Conservation (phyloP, 192 early-diverging fungal species). For the Entomortierella chlamydospora region DNA sequence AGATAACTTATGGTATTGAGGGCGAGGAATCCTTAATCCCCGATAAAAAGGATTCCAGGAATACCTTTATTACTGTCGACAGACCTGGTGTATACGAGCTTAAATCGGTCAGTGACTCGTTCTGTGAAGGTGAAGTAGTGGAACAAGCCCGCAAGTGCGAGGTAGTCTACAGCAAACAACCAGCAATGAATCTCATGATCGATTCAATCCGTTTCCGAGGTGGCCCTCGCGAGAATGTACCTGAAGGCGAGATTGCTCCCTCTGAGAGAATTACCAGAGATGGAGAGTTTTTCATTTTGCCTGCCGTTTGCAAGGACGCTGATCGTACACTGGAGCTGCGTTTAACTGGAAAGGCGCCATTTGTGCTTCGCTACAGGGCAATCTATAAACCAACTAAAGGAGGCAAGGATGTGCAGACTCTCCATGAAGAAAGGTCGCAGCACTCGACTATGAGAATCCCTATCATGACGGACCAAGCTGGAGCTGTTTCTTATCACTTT, state of each 20-base stretch:
- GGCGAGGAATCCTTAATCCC: constrained; percentile 3
- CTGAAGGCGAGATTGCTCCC: constrained; percentile 46
- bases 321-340: constrained; percentile 39
- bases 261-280: constrained; percentile 32
- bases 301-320: constrained; percentile 32
- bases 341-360: constrained; percentile 41
- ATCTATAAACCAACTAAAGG: constrained; percentile 14
- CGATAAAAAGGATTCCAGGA: constrained; percentile 20
- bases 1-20: constrained; percentile 28
- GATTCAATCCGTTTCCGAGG: constrained; percentile 52
- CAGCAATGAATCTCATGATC: constrained; percentile 47
- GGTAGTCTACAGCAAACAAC: constrained; percentile 40
- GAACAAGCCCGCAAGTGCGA: constrained; percentile 31
- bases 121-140: constrained; percentile 36
- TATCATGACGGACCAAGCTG: constrained; percentile 26
- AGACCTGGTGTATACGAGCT: constrained; percentile 31
- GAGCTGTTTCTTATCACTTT: constrained; percentile 22
- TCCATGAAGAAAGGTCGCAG: constrained; percentile 1
- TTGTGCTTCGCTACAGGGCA: constrained; percentile 28
- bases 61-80: constrained; percentile 27
- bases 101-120: constrained; percentile 30
- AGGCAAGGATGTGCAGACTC: constrained; percentile 1
- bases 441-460: constrained; percentile 50
- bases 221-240: constrained; percentile 39
- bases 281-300: constrained; percentile 16